These are phyloP conservation scores for Botrytis elliptica DNA, from an alignment of 2,329 filamentous ascomycete genomes.

Conservation along the genomic window DNA sequence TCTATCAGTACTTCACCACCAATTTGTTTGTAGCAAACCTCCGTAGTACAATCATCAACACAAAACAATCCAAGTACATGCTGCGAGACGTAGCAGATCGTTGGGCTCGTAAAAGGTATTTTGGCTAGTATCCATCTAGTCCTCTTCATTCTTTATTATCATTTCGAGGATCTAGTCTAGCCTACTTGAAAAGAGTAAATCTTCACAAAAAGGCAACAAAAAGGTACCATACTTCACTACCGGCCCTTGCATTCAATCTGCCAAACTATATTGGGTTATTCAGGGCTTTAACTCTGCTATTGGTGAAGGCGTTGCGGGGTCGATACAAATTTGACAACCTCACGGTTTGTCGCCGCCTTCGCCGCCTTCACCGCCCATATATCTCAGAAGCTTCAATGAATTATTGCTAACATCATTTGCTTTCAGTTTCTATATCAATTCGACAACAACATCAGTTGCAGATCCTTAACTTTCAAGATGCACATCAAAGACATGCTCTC, in stretches of 20 bases:
- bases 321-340: constrained; percentile 3
- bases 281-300: neutral
- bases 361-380: neutral
- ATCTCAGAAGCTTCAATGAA: constrained; percentile 3
- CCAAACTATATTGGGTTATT: neutral
- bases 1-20: neutral
- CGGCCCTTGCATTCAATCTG: neutral
- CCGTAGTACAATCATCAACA: neutral
- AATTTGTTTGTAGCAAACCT: neutral
- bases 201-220: constrained; percentile 17
- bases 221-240: constrained; percentile 10
- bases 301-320: constrained; percentile 7
- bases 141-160: constrained; percentile 19
- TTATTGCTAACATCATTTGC: constrained; percentile 18
- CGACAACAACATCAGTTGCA: constrained; percentile 5
- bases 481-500: constrained; percentile 91
- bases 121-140: constrained; percentile 40
- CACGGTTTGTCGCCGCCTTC: neutral
- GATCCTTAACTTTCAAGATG: constrained; percentile 58
- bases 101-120: constrained; percentile 48
- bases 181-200: constrained; percentile 2
- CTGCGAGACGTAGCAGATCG: constrained; percentile 52
- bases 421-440: constrained; percentile 16
- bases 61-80: constrained; percentile 45
- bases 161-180: constrained; percentile 6